Evolutionary conservation across 192 early-diverging fungal species (phyloP).

Genomic region (Jimgerdemannia lactiflua): DNA sequence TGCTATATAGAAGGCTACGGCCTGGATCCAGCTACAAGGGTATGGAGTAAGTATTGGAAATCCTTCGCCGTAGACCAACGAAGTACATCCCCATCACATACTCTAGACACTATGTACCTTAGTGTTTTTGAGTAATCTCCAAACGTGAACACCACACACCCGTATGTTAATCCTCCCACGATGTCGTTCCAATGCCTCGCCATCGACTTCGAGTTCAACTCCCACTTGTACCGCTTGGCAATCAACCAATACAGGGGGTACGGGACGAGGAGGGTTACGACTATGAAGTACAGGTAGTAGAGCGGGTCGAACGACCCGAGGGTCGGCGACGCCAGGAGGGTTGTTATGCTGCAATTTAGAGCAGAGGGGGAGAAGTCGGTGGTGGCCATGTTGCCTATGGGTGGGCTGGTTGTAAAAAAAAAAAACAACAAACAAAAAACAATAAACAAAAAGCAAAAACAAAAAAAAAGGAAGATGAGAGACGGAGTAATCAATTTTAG

Average conservation of each 20-base stretch:
- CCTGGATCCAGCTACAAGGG: conserved; percentile 25
- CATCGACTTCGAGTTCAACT: conserved; percentile 59
- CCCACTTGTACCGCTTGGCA: conserved; percentile 62
- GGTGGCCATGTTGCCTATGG: neutral
- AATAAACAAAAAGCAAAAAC: too few species aligned
- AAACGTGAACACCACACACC: conserved; percentile 68
- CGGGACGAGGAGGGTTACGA: conserved; percentile 49
- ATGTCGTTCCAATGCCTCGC: conserved; percentile 67
- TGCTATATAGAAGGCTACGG: conserved; percentile 39
- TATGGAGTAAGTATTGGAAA: too few species aligned
- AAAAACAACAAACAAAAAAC: too few species aligned
- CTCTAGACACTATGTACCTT: neutral
- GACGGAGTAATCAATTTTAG: too few species aligned
- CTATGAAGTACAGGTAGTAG: conserved; percentile 48
- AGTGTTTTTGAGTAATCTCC: conserved; percentile 60
- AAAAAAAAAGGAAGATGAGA: too few species aligned
- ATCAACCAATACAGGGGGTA: conserved; percentile 55
- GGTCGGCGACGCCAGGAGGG: neutral
- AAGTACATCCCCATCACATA: too few species aligned
- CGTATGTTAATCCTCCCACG: conserved; percentile 53
- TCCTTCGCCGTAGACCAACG: too few species aligned
- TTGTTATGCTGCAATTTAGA: neutral
- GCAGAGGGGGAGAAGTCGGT: neutral
- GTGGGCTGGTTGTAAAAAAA: too few species aligned
- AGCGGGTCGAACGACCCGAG: conserved; percentile 47